A percentile compares a stretch with the other conserved stretches of the same genome.
Evolutionary conservation across 768 basidiomycete genomes (phyloP).

Genomic region (Myochromella boudieri): DNA sequence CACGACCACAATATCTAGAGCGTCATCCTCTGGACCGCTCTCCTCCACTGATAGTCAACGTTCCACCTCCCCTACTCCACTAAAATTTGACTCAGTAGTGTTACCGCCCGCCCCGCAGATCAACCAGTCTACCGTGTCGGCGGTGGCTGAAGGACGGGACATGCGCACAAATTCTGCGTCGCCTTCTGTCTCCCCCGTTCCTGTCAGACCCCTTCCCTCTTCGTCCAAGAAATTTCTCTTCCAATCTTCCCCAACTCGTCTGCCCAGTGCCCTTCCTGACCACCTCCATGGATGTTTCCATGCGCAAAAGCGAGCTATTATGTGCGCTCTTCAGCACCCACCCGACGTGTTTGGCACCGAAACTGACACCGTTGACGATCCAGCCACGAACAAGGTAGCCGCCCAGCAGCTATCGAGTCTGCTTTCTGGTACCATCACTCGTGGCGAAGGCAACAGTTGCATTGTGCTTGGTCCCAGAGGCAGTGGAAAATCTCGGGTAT

Average conservation of each 20-base stretch:
- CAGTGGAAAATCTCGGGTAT: slow-evolving; percentile 81
- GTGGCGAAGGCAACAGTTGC: slow-evolving; percentile 94
- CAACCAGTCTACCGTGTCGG: background rate
- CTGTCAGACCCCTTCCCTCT: background rate
- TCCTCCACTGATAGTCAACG: background rate
- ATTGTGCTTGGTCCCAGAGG: slow-evolving; percentile 83
- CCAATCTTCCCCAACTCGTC: slow-evolving; percentile 17
- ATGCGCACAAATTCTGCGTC: slow-evolving; percentile 1
- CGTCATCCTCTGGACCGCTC: background rate
- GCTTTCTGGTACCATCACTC: slow-evolving; percentile 67
- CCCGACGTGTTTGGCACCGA: slow-evolving; percentile 8
- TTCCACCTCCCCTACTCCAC: background rate
- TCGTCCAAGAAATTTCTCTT: slow-evolving; percentile 16
- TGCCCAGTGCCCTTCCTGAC: slow-evolving; percentile 31
- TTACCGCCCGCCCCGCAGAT: background rate
- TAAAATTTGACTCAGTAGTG: slow-evolving; percentile 5
- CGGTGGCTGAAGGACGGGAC: no score
- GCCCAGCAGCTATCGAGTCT: slow-evolving; percentile 60
- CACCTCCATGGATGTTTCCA: slow-evolving; percentile 47
- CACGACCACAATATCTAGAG: background rate
- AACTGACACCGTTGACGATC: slow-evolving; percentile 18
- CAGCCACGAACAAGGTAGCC: slow-evolving; percentile 50
- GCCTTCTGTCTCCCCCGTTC: slow-evolving; percentile 3
- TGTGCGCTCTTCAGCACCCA: slow-evolving; percentile 42
- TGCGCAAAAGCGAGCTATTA: slow-evolving; percentile 57